Evolutionary conservation across 805 yeast species (phyloP).

Genomic region (Pichia nakasei): DNA sequence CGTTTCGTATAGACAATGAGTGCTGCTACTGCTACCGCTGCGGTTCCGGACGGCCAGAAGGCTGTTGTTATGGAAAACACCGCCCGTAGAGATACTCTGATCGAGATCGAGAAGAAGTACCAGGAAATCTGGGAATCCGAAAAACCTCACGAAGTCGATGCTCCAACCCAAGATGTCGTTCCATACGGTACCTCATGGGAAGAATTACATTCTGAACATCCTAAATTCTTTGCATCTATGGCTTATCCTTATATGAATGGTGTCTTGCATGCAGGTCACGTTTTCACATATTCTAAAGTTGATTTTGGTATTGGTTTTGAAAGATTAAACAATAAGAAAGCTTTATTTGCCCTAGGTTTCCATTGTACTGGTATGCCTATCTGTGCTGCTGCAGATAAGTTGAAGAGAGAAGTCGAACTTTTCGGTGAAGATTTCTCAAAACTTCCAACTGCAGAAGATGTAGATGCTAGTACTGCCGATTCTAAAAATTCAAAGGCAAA

Average conservation of each 20-base stretch:
- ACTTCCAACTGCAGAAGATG: conserved; percentile 55
- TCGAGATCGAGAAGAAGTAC: conserved; percentile 80
- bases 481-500: conserved; percentile 23
- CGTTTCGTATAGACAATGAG: conserved; percentile 4
- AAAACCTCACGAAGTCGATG: conserved; percentile 77
- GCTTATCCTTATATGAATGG: conserved; percentile 99
- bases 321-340: conserved; percentile 88
- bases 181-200: conserved; percentile 48
- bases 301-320: conserved; percentile 91
- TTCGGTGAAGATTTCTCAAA: conserved; percentile 77
- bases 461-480: conserved; percentile 30
- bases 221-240: conserved; percentile 88
- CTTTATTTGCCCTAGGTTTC: conserved; percentile 93
- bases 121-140: conserved; percentile 84
- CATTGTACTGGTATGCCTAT: conserved; percentile 99
- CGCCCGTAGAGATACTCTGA: conserved; percentile 88
- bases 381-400: conserved; percentile 89
- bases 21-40: not conserved
- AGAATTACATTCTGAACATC: conserved; percentile 67
- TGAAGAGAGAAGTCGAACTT: conserved; percentile 82
- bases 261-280: conserved; percentile 94
- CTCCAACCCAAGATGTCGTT: conserved; percentile 67
- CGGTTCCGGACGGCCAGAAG: conserved; percentile 18
- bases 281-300: conserved; percentile 87
- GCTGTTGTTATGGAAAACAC: conserved; percentile 47